Conservation (phyloP, 106 monocot species). For the Cymbidium sinense region DNA sequence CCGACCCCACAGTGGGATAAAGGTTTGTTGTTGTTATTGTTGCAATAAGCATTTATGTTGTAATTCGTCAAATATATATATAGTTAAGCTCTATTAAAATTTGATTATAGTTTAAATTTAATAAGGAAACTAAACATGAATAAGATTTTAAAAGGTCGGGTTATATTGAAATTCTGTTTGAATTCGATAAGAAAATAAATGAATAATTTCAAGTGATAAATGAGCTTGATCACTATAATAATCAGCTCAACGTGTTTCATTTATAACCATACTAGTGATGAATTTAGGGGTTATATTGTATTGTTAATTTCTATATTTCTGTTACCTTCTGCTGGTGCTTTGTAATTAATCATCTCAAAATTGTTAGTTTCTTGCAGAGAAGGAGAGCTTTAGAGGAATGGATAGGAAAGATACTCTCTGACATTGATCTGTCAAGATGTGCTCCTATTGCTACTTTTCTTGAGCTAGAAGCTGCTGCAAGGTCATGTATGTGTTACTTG, state of each 20-base stretch:
- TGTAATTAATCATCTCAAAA: conserved; percentile 6
- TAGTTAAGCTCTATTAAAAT: no score
- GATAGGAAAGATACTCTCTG: conserved; percentile 83
- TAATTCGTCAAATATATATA: no score
- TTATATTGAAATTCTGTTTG: no score
- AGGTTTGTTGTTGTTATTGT: no score
- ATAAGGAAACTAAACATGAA: no score
- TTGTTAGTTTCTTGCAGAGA: conserved; percentile 49
- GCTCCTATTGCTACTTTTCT: conserved; percentile 83
- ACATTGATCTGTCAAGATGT: conserved; percentile 94
- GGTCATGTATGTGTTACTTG: conserved; percentile 67
- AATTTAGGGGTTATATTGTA: not conserved
- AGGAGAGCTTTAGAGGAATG: conserved; percentile 92
- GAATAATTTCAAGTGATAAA: no score
- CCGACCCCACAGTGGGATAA: no score
- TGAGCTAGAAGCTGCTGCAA: conserved; percentile 91
- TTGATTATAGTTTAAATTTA: no score
- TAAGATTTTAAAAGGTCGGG: no score
- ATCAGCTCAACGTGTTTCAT: not conserved
- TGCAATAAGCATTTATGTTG: no score
- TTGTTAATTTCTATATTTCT: not conserved
- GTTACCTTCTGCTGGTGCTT: not conserved
- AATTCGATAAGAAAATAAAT: no score
- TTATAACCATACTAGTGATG: not conserved
- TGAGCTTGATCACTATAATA: no score